These are phyloP conservation scores for Colletotrichum abscissum DNA, from an alignment of 2,329 filamentous ascomycete genomes.

Conservation along the genomic window DNA sequence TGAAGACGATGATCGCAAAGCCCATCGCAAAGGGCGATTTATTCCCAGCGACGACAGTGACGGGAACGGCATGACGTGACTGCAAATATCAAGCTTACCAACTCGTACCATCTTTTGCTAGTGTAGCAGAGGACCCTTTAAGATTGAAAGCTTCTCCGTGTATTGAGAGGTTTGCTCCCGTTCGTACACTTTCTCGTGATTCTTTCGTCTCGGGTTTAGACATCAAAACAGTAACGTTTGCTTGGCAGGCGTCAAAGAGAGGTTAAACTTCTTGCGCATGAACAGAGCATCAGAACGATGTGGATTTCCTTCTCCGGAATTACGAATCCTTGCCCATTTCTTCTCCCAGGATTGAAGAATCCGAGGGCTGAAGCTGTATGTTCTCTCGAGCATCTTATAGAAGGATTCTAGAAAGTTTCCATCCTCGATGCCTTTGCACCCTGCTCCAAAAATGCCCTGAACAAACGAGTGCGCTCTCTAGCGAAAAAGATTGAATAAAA, in stretches of 20 bases:
- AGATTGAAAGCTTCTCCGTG: not conserved
- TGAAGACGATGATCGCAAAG: not conserved
- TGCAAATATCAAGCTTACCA: not conserved
- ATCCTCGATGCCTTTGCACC: not conserved
- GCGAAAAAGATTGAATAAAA: not conserved
- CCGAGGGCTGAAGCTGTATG: not conserved
- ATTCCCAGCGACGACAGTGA: not conserved
- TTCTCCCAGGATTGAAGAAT: not conserved
- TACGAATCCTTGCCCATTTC: not conserved
- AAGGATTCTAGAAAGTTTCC: not conserved
- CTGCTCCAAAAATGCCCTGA: not conserved
- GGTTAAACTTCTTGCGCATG: not conserved
- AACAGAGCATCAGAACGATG: not conserved
- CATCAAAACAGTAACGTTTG: not conserved
- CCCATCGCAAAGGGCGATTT: not conserved
- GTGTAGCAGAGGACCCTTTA: not conserved
- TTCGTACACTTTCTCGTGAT: not conserved
- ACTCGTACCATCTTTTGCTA: not conserved
- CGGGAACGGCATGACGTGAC: not conserved
- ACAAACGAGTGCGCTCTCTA: not conserved
- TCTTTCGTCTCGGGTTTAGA: not conserved
- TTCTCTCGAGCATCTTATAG: not conserved
- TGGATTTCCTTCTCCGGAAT: not conserved
- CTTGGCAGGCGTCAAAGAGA: constrained; percentile 18
- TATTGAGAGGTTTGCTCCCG: not conserved